Evolutionary conservation across 352 stramenopile genomes (phyloP), one percentile per base, ranked within the genome.

Genomic region (Pythium grandisporangium): DNA sequence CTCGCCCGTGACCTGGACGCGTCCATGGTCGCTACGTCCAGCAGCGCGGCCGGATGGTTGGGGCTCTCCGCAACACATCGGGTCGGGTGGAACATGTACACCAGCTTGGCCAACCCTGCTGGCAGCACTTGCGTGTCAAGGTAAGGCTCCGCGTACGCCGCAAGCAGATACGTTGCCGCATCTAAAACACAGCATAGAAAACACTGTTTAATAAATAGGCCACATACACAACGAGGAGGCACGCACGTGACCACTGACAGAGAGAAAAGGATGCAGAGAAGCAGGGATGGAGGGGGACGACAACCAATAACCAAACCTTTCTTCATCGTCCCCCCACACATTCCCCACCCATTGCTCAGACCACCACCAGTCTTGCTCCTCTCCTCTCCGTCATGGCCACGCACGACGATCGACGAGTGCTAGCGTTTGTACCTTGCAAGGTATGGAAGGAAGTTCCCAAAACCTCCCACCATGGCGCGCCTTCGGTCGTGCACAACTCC

Each of bases 351-450:
- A n/a, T n/a, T n/a, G n/a, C n/a, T n/a, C n/a, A n/a, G n/a, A n/a
- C n/a, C n/a, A n/a, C n/a, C n/a, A n/a, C n/a, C n/a, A n/a, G n/a
- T n/a, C n/a, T n/a, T n/a, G n/a, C n/a, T n/a, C n/a, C n/a, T n/a
- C n/a, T n/a, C n/a, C n/a, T n/a, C n/a, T n/a, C n/a, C n/a, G n/a
- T n/a, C n/a, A n/a, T n/a, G n/a, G n/a, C n/a, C n/a, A n/a, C n/a
- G n/a, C n/a, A n/a, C n/a, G n/a, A n/a, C n/a, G n/a, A n/a, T n/a
- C n/a, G n/a, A n/a, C n/a, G n/a, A n/a, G n/a, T n/a, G n/a, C n/a
- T n/a, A n/a, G n/a, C n/a, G n/a, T n/a, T n/a, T 72, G 66, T 88
- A 89, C 76, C 76, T 87, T 87, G 64, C 58, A 89, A 75, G 58
- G 73, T 84, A 70, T 65, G 58, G 34, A 84, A 69, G 42, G 69